Evolutionary conservation across 2,329 filamentous ascomycete species (phyloP).

Genomic region (Colletotrichum gigasporum): DNA sequence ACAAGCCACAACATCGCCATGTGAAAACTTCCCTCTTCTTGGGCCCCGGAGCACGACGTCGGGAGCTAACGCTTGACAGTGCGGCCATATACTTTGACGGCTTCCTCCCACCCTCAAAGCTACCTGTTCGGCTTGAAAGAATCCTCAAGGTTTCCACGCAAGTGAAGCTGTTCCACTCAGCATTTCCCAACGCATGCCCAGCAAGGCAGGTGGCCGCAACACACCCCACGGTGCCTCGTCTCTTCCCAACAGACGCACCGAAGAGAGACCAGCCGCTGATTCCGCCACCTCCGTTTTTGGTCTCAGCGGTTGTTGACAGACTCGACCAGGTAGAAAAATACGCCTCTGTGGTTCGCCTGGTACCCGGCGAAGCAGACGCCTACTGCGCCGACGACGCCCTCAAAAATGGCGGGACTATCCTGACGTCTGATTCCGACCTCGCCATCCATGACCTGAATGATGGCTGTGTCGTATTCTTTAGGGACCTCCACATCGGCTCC

Average conservation of each 20-base stretch:
- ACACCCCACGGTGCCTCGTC: slow-evolving; percentile 7
- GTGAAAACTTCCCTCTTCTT: slow-evolving; percentile 55
- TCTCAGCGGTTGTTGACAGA: slow-evolving; percentile 79
- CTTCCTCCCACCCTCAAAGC: slow-evolving; percentile 75
- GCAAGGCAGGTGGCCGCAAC: slow-evolving; percentile 33
- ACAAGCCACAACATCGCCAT: slow-evolving; percentile 64
- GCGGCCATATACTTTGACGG: slow-evolving; percentile 87
- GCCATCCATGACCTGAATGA: slow-evolving; percentile 76
- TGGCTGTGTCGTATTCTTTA: slow-evolving; percentile 74
- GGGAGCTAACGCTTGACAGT: slow-evolving; percentile 47
- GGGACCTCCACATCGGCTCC: slow-evolving; percentile 61
- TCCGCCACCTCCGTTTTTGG: slow-evolving; percentile 73
- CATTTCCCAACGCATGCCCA: slow-evolving; percentile 39
- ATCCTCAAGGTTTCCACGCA: slow-evolving; percentile 66
- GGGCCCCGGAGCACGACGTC: background rate
- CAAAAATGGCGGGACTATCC: slow-evolving; percentile 62
- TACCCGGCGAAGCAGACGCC: slow-evolving; percentile 86
- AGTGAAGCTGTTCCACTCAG: slow-evolving; percentile 57
- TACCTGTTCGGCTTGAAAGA: slow-evolving; percentile 67
- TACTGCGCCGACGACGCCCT: slow-evolving; percentile 77
- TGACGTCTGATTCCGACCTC: slow-evolving; percentile 91
- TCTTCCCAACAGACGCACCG: slow-evolving; percentile 38
- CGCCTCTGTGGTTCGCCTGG: slow-evolving; percentile 59
- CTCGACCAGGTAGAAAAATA: slow-evolving; percentile 59
- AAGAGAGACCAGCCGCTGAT: slow-evolving; percentile 50